These are phyloP conservation scores for Lonicera japonica DNA, from an alignment of 129 eudicot genomes.

Conservation along the genomic window DNA sequence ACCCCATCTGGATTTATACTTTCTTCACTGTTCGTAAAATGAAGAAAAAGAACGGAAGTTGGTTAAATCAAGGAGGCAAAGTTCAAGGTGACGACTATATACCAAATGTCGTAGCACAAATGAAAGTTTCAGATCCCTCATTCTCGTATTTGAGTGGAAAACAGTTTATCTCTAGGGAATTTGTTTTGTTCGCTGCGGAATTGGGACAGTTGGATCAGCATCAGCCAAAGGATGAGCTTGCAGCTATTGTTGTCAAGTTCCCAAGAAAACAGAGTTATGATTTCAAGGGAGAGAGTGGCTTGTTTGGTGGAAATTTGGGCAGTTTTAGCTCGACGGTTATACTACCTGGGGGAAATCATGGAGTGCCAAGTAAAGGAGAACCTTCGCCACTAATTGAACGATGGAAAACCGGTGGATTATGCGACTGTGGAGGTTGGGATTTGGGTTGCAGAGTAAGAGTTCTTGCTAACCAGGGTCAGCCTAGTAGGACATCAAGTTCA, in stretches of 20 bases:
- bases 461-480: conserved; percentile 27
- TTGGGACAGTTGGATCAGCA: conserved; percentile 28
- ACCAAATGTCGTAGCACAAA: conserved; percentile 65
- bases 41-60: conserved; percentile 53
- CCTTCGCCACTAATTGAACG: conserved; percentile 63
- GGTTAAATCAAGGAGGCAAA: conserved; percentile 54
- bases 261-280: conserved; percentile 19
- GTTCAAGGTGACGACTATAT: conserved; percentile 28
- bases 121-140: conserved; percentile 53
- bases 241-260: conserved; percentile 60
- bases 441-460: conserved; percentile 61
- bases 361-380: conserved; percentile 59
- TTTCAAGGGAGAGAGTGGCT: conserved; percentile 12
- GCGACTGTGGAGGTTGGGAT: conserved; percentile 99
- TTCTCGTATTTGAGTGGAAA: neutral
- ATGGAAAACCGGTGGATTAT: conserved; percentile 79
- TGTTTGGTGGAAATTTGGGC: conserved; percentile 8
- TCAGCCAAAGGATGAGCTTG: conserved; percentile 57
- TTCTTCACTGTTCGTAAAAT: conserved; percentile 62
- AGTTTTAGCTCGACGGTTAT: conserved; percentile 43
- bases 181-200: conserved; percentile 47
- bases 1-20: conserved; percentile 46
- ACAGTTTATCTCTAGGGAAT: conserved; percentile 32
- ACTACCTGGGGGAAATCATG: conserved; percentile 69
- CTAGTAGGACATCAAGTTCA: conserved; percentile 19